These are phyloP conservation scores for Platanthera guangdongensis DNA, from an alignment of 106 monocot genomes.

Conservation along the genomic window DNA sequence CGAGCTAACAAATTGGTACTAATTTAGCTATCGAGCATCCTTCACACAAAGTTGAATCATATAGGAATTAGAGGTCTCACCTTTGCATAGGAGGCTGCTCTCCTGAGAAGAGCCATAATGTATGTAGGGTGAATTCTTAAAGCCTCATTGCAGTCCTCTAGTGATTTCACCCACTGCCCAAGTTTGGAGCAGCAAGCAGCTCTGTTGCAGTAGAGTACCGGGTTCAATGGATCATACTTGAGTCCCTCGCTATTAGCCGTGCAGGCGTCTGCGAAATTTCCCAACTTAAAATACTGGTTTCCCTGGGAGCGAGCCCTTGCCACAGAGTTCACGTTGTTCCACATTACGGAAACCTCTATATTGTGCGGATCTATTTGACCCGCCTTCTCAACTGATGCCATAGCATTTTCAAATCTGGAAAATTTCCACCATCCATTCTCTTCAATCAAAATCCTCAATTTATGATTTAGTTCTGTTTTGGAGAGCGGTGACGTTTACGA, in stretches of 20 bases:
- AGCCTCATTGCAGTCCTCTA: slow-evolving; percentile 58
- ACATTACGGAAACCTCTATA: slow-evolving; percentile 17
- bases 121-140: slow-evolving; percentile 49
- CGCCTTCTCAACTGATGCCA: slow-evolving; percentile 37
- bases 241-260: slow-evolving; percentile 56
- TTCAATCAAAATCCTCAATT: slow-evolving; percentile 1
- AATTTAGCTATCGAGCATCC: not conserved
- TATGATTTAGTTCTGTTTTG: too few relatives aligned
- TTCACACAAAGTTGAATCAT: not conserved
- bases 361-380: slow-evolving; percentile 33
- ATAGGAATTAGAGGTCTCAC: slow-evolving; percentile 3
- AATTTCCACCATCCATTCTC: slow-evolving; percentile 11
- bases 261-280: slow-evolving; percentile 47
- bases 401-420: slow-evolving; percentile 58
- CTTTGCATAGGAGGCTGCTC: slow-evolving; percentile 44
- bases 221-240: slow-evolving; percentile 43
- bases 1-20: slow-evolving; percentile 22
- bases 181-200: slow-evolving; percentile 63
- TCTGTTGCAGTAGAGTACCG: slow-evolving; percentile 66
- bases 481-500: too few relatives aligned
- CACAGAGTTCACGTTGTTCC: slow-evolving; percentile 35
- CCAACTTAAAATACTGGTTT: slow-evolving; percentile 43
- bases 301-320: slow-evolving; percentile 37
- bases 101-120: slow-evolving; percentile 53
- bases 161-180: slow-evolving; percentile 51